Conservation (phyloP, 2,329 filamentous ascomycete species). For the Ophiosphaerella herpotricha region DNA sequence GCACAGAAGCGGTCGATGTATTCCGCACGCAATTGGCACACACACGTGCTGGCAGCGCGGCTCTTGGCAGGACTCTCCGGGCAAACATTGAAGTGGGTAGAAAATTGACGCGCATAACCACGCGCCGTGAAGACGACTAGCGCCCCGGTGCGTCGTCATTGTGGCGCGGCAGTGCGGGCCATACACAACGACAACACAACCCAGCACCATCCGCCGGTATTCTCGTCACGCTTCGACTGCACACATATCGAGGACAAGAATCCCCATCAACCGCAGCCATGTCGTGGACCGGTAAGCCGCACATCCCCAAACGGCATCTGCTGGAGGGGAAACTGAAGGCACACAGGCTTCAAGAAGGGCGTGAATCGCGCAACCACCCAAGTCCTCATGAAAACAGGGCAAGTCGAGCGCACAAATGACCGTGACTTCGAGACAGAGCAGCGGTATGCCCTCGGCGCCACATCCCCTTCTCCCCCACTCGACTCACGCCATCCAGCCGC, state of each 20-base stretch:
- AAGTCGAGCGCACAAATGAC: conserved; percentile 98
- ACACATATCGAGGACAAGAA: conserved; percentile 3
- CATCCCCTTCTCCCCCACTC: conserved; percentile 1
- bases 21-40: conserved; percentile 13
- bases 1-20: conserved; percentile 5
- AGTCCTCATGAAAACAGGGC: conserved; percentile 99
- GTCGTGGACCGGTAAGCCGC: conserved; percentile 62
- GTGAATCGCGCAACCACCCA: conserved; percentile 98
- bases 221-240: conserved; percentile 5
- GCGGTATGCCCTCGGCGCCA: conserved; percentile 58
- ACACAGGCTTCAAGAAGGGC: conserved; percentile 85
- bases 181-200: conserved; percentile 13
- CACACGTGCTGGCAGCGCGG: conserved; percentile 11
- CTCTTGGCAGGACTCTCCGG: conserved; percentile 23
- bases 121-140: conserved; percentile 12
- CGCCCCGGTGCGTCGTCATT: conserved; percentile 30
- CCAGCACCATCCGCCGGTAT: conserved; percentile 11
- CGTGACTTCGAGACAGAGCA: conserved; percentile 98
- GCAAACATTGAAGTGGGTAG: conserved; percentile 27
- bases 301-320: conserved; percentile 8
- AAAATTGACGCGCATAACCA: conserved; percentile 15
- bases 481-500: conserved; percentile 60
- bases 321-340: conserved; percentile 24
- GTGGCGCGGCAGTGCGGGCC: conserved; percentile 21
- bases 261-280: conserved; percentile 31